These are phyloP conservation scores for Narthecium ossifragum DNA, from an alignment of 106 monocot genomes.

Conservation along the genomic window DNA sequence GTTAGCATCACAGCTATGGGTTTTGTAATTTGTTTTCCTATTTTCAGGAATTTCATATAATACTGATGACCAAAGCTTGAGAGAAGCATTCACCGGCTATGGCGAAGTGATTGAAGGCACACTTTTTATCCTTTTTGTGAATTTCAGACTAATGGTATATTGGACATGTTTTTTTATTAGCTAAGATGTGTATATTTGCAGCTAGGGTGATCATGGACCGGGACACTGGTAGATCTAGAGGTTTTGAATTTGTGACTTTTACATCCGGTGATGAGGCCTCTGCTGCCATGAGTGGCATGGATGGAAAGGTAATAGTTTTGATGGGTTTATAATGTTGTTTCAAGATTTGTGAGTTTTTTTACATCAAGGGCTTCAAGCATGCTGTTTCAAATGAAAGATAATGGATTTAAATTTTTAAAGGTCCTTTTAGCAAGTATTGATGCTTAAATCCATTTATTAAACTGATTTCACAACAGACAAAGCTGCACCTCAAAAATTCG, in stretches of 20 bases:
- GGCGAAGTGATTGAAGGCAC: conserved; percentile 72
- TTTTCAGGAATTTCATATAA: conserved; percentile 63
- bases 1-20: background rate
- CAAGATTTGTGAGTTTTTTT: too few relatives aligned
- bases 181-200: conserved; percentile 17
- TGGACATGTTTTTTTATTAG: background rate
- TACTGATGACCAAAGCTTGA: conserved; percentile 69
- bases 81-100: conserved; percentile 47
- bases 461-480: too few relatives aligned
- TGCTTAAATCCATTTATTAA: too few relatives aligned
- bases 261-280: conserved; percentile 55
- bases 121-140: too few relatives aligned
- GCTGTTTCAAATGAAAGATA: too few relatives aligned
- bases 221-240: conserved; percentile 66
- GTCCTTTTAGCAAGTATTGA: too few relatives aligned
- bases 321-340: too few relatives aligned
- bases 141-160: too few relatives aligned
- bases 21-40: background rate
- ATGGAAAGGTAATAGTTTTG: conserved; percentile 51
- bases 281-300: conserved; percentile 50
- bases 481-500: too few relatives aligned
- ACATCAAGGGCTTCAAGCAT: too few relatives aligned
- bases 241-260: conserved; percentile 75
- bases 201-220: conserved; percentile 56
- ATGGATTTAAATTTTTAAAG: too few relatives aligned